Evolutionary conservation across 768 basidiomycete species (phyloP).

Genomic region (Lactarius akahatsu): DNA sequence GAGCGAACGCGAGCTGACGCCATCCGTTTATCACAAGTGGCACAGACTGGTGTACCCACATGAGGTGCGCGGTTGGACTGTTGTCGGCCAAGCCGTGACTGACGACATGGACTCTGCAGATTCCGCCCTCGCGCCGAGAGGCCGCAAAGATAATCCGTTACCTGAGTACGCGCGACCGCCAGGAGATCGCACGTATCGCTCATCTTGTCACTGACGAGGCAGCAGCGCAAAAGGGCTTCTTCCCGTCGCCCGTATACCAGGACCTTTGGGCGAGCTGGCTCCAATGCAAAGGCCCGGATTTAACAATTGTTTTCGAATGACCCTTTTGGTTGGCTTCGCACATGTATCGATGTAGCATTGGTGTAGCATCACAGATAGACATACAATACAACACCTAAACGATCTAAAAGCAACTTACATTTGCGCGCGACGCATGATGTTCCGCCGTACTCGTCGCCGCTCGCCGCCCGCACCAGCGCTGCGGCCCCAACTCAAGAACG

Average conservation of each 20-base stretch:
- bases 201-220: conserved; percentile 40
- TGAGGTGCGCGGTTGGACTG: conserved; percentile 33
- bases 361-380: background rate
- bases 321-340: background rate
- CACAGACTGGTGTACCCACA: conserved; percentile 46
- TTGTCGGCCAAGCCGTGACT: background rate
- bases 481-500: conserved; percentile 80
- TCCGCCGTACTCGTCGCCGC: conserved; percentile 71
- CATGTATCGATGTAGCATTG: conserved; percentile 14
- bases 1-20: conserved; percentile 36
- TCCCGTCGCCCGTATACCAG: conserved; percentile 35
- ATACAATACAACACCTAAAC: background rate
- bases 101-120: conserved; percentile 29
- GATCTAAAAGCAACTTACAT: conserved; percentile 40
- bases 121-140: conserved; percentile 39
- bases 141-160: conserved; percentile 38
- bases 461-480: conserved; percentile 71
- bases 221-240: conserved; percentile 34
- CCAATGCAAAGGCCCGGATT: conserved; percentile 37
- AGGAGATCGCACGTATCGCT: conserved; percentile 45
- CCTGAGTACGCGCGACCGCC: conserved; percentile 41
- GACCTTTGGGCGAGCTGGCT: conserved; percentile 44
- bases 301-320: conserved; percentile 39
- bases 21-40: conserved; percentile 46
- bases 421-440: conserved; percentile 83